Evolutionary conservation across 495 filamentous ascomycete species (phyloP).

Genomic region (Aspergillus cavernicola): DNA sequence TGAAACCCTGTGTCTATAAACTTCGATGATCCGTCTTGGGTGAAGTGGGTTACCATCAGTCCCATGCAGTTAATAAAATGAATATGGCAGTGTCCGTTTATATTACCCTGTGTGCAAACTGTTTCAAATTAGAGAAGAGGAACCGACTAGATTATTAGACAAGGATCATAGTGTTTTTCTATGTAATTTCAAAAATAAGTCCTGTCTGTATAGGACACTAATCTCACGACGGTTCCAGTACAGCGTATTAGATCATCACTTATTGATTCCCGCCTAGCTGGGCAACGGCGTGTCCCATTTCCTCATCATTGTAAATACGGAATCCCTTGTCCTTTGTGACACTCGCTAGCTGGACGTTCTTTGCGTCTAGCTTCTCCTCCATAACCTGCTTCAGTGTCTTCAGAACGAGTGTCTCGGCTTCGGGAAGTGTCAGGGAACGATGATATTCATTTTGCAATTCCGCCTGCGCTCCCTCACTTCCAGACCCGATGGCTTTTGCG

Average conservation of each 20-base stretch:
- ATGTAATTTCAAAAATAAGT: slow-evolving; percentile 23
- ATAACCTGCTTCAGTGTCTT: slow-evolving; percentile 99
- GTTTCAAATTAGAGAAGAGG: too few species aligned
- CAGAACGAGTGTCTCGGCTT: slow-evolving; percentile 91
- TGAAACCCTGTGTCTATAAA: slow-evolving; percentile 99
- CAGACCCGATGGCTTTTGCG: slow-evolving; percentile 96
- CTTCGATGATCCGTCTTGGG: slow-evolving; percentile 61
- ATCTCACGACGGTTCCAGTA: slow-evolving; percentile 11
- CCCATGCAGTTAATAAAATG: neutral
- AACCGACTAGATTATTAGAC: slow-evolving; percentile 19
- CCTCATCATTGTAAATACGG: slow-evolving; percentile 93
- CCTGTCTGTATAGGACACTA: slow-evolving; percentile 10
- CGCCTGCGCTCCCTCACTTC: slow-evolving; percentile 93
- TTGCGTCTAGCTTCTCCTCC: slow-evolving; percentile 98
- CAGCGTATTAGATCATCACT: slow-evolving; percentile 17
- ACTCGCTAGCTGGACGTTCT: slow-evolving; percentile 97
- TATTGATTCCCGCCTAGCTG: slow-evolving; percentile 54
- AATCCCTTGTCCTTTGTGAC: slow-evolving; percentile 98
- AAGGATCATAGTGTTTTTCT: slow-evolving; percentile 30
- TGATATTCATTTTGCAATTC: slow-evolving; percentile 98
- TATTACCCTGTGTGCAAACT: too few species aligned
- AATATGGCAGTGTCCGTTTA: neutral
- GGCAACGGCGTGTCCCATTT: slow-evolving; percentile 88
- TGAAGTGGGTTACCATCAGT: neutral
- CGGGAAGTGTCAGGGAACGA: slow-evolving; percentile 88